phyloP scores from a whole-genome alignment of 2,329 filamentous ascomycete genomes.

The Botryotinia narcissicola region DNA sequence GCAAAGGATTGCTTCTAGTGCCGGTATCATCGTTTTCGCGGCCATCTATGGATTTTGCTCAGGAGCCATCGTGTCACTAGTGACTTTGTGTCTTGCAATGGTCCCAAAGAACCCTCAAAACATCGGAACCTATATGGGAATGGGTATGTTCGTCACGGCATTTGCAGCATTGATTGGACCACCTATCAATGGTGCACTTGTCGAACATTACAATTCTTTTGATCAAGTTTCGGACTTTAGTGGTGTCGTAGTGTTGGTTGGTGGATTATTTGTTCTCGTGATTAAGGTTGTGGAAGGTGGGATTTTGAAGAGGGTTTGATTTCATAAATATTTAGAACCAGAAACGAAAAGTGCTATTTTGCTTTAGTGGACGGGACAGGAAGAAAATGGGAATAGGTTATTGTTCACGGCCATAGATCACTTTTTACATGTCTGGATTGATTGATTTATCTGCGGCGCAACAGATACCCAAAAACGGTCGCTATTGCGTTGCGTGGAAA shows the following conservation, averaged over 20 bases:
- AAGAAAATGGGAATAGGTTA: neutral
- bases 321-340: too few species aligned
- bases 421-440: neutral
- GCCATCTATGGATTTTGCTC: slow-evolving; percentile 23
- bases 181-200: slow-evolving; percentile 65
- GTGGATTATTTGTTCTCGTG: slow-evolving; percentile 21
- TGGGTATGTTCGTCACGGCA: slow-evolving; percentile 59
- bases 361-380: neutral
- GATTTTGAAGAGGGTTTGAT: slow-evolving; percentile 5
- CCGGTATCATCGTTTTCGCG: slow-evolving; percentile 18
- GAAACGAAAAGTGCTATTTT: neutral
- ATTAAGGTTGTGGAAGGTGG: slow-evolving; percentile 20
- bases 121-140: slow-evolving; percentile 68
- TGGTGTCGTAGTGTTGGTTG: slow-evolving; percentile 30
- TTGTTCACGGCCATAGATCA: neutral
- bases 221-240: slow-evolving; percentile 31
- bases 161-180: slow-evolving; percentile 64
- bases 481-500: neutral
- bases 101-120: slow-evolving; percentile 61
- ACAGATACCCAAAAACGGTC: neutral
- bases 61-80: slow-evolving; percentile 38
- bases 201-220: slow-evolving; percentile 49
- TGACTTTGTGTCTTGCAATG: slow-evolving; percentile 25
- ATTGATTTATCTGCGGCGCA: neutral
- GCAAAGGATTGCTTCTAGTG: slow-evolving; percentile 17